These are phyloP conservation scores for Pseudogymnoascus sp. DNA, from an alignment of 2,329 filamentous ascomycete species.

Conservation along the genomic window DNA sequence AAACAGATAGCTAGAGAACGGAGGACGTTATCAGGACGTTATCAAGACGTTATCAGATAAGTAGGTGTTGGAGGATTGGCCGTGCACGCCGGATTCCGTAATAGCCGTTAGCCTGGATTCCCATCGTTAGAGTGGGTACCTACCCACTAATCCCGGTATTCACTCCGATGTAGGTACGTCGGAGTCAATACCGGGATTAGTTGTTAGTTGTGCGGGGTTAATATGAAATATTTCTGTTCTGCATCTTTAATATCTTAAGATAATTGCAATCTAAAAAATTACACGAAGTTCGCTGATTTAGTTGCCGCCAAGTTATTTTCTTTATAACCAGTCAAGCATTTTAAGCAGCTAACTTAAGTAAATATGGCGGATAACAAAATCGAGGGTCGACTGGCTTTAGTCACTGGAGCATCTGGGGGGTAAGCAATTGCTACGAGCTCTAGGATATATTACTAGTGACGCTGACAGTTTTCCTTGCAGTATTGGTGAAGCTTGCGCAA, in stretches of 20 bases:
- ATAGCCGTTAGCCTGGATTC: background rate
- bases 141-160: too few relatives aligned
- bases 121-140: background rate
- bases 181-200: background rate
- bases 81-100: background rate
- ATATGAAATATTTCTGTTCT: background rate
- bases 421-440: conserved; percentile 28
- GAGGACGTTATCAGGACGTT: background rate
- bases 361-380: conserved; percentile 36
- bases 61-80: background rate
- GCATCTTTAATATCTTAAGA: background rate
- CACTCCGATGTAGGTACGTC: background rate
- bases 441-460: background rate
- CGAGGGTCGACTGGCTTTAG: conserved; percentile 46
- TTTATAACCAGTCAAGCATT: background rate
- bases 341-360: background rate
- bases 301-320: background rate
- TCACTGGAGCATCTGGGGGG: conserved; percentile 57
- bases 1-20: background rate
- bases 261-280: background rate
- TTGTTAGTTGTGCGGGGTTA: background rate
- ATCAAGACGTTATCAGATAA: background rate
- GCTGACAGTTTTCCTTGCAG: conserved; percentile 28
- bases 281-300: background rate
- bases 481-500: conserved; percentile 54